Base-by-base conservation (phyloP, 2,329 filamentous ascomycete genomes). In the Alternaria arbusti region DNA sequence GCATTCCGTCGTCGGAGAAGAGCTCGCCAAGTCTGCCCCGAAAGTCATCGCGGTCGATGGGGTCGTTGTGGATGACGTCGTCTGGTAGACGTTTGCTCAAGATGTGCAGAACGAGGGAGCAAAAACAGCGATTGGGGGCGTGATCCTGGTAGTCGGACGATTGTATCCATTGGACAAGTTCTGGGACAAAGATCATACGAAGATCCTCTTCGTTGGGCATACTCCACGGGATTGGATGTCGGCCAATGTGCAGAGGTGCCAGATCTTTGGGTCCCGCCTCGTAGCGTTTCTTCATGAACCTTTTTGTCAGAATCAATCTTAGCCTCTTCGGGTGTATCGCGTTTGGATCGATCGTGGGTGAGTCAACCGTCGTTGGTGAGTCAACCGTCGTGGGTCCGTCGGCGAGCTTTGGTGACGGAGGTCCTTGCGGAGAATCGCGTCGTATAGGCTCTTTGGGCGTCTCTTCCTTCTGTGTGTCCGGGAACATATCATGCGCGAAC, bases 61-160 rank as follows among this genome's bases (percentile, higher is more conserved):
- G 56, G 13, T 46, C 32, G 13, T 52, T 23, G 23, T 32, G n/a
- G 1, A 46, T 49, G 8, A 59, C 49, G 9, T 36, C 25, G 26
- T 23, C 12, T 13, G 17, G 23, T 7, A 20, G n/a, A 15, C 20
- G n/a, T 36, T 22, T 30, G 23, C 51, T 36, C 6, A 59, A 26
- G 17, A 54, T 49, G 20, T 59, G 26, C 1, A 59, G 40, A 23
- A 54, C 57, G 8, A 59, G 49, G 5, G 57, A 59, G 20, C 57
- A 59, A 28, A 59, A 59, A 22, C 57, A 59, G 22, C 57, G 47
- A 12, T 40, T n/a, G 20, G 46, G 11, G 20, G 28, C 36, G 15
- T 17, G 3, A 2, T 5, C 15, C 5, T 4, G 40, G 40, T 59
- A 59, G 15, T n/a, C 17, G 3, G 49, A 59, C 4, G 5, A 7